Percentiles rank a stretch among this genome's conserved stretches.
phyloP scores from a whole-genome alignment of 1,139 yeast genomes.

The Protomyces pachydermus region DNA sequence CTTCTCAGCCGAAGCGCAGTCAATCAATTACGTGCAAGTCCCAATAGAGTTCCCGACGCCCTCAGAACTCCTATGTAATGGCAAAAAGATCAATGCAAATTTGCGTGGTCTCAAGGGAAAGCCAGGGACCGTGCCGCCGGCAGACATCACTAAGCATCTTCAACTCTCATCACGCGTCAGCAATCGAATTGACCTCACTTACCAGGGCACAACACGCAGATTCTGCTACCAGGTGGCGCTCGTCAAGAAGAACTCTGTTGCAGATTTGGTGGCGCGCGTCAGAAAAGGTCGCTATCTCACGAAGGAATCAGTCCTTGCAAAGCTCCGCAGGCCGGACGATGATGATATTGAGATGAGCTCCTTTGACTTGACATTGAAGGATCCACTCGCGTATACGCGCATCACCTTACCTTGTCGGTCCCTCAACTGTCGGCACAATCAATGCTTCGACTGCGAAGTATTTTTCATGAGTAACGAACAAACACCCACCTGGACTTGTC shows the following conservation, averaged over 20 bases:
- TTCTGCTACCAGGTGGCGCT: conserved; percentile 38
- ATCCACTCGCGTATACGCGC: conserved; percentile 42
- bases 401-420: conserved; percentile 42
- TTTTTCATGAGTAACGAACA: conserved; percentile 43
- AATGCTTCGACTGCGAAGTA: conserved; percentile 43
- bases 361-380: conserved; percentile 40
- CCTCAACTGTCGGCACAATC: conserved; percentile 42
- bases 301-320: conserved; percentile 34
- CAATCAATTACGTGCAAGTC: conserved; percentile 18
- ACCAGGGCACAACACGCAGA: conserved; percentile 31
- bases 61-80: conserved; percentile 35
- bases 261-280: conserved; percentile 36
- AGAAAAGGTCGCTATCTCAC: conserved; percentile 37
- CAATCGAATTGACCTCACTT: conserved; percentile 35
- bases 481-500: conserved; percentile 46
- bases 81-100: conserved; percentile 34
- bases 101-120: conserved; percentile 42
- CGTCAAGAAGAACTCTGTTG: conserved; percentile 34
- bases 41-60: conserved; percentile 35
- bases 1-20: neutral
- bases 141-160: conserved; percentile 38
- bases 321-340: conserved; percentile 37
- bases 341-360: conserved; percentile 43
- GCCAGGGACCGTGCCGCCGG: conserved; percentile 43
- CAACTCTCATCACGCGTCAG: conserved; percentile 17